Evolutionary conservation across 352 stramenopile species (phyloP), one percentile per base, ranked within the genome.

Genomic region (Pythium inflatum): DNA sequence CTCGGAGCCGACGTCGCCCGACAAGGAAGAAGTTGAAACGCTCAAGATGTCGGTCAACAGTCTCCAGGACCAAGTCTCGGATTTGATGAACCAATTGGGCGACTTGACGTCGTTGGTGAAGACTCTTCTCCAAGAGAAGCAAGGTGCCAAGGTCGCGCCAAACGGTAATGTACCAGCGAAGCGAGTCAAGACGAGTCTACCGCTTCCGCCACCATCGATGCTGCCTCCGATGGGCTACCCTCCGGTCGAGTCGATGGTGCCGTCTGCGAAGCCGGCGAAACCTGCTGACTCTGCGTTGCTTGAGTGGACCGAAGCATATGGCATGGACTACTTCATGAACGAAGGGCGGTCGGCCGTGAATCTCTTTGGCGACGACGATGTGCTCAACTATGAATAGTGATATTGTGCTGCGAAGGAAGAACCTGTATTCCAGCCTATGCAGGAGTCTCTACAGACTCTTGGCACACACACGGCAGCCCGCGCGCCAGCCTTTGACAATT

Each of bases 271-370:
- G 74, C 57, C 65, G 11, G 68, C 77, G 51, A 88, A 80, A 62
- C 81, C 83, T 34, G 79, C 71, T 56, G 82, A 93, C 31, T 87
- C 91, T 73, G 83, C 83, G 24, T 63, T 93, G 2, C 77, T 93
- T 62, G 86, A 93, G 73, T 93, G 86, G 82, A 91, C 86, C 3
- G 85, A 93, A 61, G 79, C 80, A 3, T 91, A 90, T 56, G 83
- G 83, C 55, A 92, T 93, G 78, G 86, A 92, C 69, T 92, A 83
- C 60, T 78, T 92, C n/a, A 72, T 90, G 20, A 91, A 88, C 73
- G 83, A 93, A 49, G 74, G 76, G 0, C 78, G 83, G 2, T 69
- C 73, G 1, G 30, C 58, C 13, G 67, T 90, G 25, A 84, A 83
- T 28, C 72, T 93, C 30, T 93, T 92, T 31, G 66, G 70, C 1